Evolutionary conservation across 306 rosid genomes (phyloP).

Genomic region (Inga leiocalycina): DNA sequence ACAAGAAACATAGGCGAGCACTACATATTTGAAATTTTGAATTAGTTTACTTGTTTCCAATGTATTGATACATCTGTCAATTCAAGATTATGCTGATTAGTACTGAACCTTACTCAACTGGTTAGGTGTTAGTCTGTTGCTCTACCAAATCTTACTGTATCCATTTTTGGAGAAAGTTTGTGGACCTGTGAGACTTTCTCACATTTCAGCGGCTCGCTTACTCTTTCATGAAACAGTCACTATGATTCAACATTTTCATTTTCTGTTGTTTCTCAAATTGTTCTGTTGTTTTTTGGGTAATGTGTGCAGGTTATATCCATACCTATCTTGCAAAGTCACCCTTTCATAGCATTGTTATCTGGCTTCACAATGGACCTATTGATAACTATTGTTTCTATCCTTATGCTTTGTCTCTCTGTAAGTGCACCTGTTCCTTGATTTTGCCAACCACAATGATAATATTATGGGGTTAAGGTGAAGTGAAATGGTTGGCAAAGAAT

Average conservation of each 20-base stretch:
- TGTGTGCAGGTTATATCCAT: conserved; percentile 57
- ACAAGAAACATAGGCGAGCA: not conserved
- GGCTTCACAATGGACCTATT: conserved; percentile 46
- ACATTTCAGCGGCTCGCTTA: conserved; percentile 57
- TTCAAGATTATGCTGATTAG: not conserved
- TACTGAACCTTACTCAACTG: conserved; percentile 3
- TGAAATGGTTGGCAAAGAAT: not conserved
- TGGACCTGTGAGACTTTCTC: conserved; percentile 55
- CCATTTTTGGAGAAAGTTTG: conserved; percentile 50
- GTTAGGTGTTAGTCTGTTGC: conserved; percentile 58
- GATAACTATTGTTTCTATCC: conserved; percentile 50
- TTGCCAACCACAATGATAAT: not conserved
- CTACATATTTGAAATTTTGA: not conserved
- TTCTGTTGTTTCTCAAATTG: not conserved
- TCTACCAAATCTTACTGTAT: conserved; percentile 59
- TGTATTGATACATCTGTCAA: not conserved
- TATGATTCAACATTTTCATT: conserved; percentile 8
- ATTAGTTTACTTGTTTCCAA: not conserved
- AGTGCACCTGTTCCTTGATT: conserved; percentile 39
- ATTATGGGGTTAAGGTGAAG: not conserved
- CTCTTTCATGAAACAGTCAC: not conserved
- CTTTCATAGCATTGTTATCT: conserved; percentile 53
- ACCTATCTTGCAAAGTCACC: conserved; percentile 67
- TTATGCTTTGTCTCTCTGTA: conserved; percentile 56
- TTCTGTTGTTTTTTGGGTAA: not conserved